Evolutionary conservation across 2,329 filamentous ascomycete genomes (phyloP).

Genomic region (Aphanocladium album): DNA sequence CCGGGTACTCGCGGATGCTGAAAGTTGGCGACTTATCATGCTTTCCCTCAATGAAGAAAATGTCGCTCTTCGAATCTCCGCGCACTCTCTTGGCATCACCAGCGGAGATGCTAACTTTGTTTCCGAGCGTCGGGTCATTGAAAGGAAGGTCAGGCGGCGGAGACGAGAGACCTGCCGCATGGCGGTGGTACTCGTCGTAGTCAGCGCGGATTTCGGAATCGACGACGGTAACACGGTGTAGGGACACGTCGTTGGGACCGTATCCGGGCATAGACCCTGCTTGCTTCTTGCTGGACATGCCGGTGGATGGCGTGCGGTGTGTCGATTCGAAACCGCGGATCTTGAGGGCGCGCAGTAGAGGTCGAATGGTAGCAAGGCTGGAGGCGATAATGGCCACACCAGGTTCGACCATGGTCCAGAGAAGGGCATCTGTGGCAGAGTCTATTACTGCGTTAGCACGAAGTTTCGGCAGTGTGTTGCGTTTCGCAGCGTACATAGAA

Average conservation of each 20-base stretch:
- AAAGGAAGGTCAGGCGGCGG: conserved; percentile 2
- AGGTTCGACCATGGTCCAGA: conserved; percentile 54
- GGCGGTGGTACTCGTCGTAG: conserved; percentile 17
- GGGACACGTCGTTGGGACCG: conserved; percentile 33
- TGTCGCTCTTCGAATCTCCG: conserved; percentile 28
- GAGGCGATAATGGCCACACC: conserved; percentile 51
- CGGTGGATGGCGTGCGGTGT: conserved; percentile 28
- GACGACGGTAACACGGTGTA: conserved; percentile 24
- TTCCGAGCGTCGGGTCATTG: conserved; percentile 6
- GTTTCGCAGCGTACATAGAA: conserved; percentile 46
- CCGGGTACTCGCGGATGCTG: conserved; percentile 17
- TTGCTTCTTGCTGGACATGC: conserved; percentile 25
- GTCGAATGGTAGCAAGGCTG: conserved; percentile 50
- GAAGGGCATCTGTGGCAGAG: conserved; percentile 46
- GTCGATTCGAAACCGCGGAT: conserved; percentile 43
- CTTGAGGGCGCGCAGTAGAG: conserved; percentile 44
- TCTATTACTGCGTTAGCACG: conserved; percentile 27
- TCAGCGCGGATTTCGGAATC: conserved; percentile 19
- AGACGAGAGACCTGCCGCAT: conserved; percentile 1
- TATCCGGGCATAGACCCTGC: conserved; percentile 26
- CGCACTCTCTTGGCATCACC: background rate
- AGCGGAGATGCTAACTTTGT: conserved; percentile 2
- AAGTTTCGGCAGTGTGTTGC: background rate
- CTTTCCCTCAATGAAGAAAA: conserved; percentile 31
- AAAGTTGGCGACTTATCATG: conserved; percentile 20